Evolutionary conservation across 768 basidiomycete genomes (phyloP), one percentile per base, ranked within the genome.

Genomic region (Collybiopsis luxurians): DNA sequence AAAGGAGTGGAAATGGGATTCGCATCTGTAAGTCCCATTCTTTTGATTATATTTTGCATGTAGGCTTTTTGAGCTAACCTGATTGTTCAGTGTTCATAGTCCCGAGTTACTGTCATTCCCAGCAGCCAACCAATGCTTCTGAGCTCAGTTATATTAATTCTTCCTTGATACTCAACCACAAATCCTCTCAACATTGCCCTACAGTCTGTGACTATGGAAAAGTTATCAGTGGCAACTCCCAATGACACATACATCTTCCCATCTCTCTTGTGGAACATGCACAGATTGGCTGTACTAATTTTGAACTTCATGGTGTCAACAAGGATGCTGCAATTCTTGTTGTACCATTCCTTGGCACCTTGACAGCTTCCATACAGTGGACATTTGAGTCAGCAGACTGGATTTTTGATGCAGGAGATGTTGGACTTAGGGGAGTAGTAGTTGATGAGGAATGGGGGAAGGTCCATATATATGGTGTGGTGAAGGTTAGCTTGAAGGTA

Each of bases 401-500:
- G 10, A 17, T 52, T 27, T 36, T n/a, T 15, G 7, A 6, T 12
- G 10, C 12, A 7, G 30, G 21, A 36, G 23, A n/a, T n/a, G n/a
- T n/a, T n/a, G n/a, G n/a, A n/a, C 13, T 4, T 21, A 2, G 6
- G 23, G 23, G 12, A 28, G 30, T 21, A 44, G 27, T 17, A 39
- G 17, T 34, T 19, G 17, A 26, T 15, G 36, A 28, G 54, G 26
- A 54, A 28, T 17, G 58, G 58, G 28, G 58, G 58, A 7, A 47
- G 54, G 4, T 50, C 34, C 51, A 61, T 58, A 11, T 62, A 48
- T 51, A 60, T 60, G 56, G 60, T 52, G 30, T 67, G 61, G 34
- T 63, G 66, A 15, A 76, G 63, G 0, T 71, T 58, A 58, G 56
- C 63, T 40, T 64, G 44, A 0, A 64, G 59, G 48, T 62, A 64